Evolutionary conservation across 768 basidiomycete species (phyloP).

Genomic region (Podaxis rugospora): DNA sequence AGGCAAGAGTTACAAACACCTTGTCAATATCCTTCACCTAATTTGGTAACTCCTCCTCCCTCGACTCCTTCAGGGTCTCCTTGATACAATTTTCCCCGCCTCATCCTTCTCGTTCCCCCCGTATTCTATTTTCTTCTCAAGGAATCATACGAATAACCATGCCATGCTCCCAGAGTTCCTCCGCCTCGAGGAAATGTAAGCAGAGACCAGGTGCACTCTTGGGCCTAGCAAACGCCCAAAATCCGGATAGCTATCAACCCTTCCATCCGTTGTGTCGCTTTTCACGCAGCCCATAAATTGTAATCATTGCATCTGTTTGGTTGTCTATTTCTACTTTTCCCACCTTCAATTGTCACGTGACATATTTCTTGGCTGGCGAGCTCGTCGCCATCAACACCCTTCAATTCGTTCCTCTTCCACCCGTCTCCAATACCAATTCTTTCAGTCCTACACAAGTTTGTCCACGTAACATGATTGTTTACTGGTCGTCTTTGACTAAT

Average conservation of each 20-base stretch:
- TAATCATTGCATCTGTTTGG: neutral
- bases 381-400: slow-evolving; percentile 2
- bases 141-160: neutral
- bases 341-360: neutral
- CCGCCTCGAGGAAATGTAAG: neutral
- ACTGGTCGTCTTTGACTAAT: slow-evolving; percentile 7
- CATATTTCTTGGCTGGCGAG: neutral
- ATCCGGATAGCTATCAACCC: neutral
- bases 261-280: neutral
- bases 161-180: neutral
- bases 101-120: neutral
- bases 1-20: slow-evolving; percentile 14
- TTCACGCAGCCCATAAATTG: neutral
- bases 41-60: slow-evolving; percentile 11
- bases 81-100: slow-evolving; percentile 8
- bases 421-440: neutral
- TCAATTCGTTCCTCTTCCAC: slow-evolving; percentile 13
- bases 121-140: neutral
- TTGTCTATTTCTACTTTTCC: neutral
- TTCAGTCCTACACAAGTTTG: slow-evolving; percentile 9
- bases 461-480: neutral
- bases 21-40: slow-evolving; percentile 12
- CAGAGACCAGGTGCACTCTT: neutral
- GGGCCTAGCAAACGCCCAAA: neutral
- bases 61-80: slow-evolving; percentile 5